Evolutionary conservation across 1,284 basidiomycete species (phyloP), one percentile per base, ranked within the genome.

Genomic region (Coniferiporia weirii): DNA sequence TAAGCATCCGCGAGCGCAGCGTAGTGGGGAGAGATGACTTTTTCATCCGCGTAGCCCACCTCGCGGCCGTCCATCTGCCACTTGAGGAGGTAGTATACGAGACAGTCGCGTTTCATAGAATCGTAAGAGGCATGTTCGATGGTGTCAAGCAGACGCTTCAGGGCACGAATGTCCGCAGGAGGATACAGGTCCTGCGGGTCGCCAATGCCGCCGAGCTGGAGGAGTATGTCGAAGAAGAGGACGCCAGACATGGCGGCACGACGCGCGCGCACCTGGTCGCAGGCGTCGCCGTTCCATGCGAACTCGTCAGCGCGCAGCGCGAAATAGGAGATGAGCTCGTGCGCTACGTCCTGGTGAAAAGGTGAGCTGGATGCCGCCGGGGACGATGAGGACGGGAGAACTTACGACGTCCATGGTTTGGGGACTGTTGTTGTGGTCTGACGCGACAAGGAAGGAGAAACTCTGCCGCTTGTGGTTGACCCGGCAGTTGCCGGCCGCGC

Each of bases 31-130:
- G 86, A 82, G 61, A 91, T 84, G 63, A 78, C 81, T 43, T 77
- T 74, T 43, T 82, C 78, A 46, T 76, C 70, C 56, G 75, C 73
- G 66, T 84, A 91, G 32, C 69, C 71, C 27, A 71, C 73, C 66
- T 86, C 86, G 44, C 82, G 73, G 1, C 80, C 79, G 66, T 90
- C 87, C 65, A 79, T 74, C 62, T 85, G 80, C 82, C 84, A 89
- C 67, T 88, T 90, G 57, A 92, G 75, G 61, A 92, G 71, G 66
- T 83, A 90, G 70, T 90, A 92, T 1, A 90, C 73, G 38, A 92
- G 72, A 63, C 86, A 89, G 62, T 90, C 84, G 69, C 84, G 84
- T 76, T 92, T 91, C 59, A 92, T 76, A 34, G 72, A 68, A 69
- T 93, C 90, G 65, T 88, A 93, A 4, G 73, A 69, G 1, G 82